Conservation (phyloP, 2,329 filamentous ascomycete genomes). For the Colletotrichum tofieldiae region DNA sequence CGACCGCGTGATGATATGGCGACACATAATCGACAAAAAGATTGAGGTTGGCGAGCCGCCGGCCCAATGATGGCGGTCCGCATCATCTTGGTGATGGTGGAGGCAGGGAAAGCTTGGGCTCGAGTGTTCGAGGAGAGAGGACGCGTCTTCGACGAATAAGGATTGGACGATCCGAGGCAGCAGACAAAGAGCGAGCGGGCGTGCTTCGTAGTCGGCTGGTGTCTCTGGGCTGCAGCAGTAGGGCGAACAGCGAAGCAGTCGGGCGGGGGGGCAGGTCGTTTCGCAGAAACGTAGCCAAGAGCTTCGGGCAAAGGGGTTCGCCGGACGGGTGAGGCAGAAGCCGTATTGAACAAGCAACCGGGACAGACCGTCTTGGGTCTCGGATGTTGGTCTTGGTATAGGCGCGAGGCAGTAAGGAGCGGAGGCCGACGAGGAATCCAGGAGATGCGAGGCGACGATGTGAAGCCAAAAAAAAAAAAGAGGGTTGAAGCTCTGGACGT, state of each 20-base stretch:
- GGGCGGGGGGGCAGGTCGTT: not conserved
- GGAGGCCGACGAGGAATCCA: conserved; percentile 1
- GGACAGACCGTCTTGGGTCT: conserved; percentile 30
- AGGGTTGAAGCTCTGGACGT: conserved; percentile 20
- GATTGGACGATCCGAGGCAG: conserved; percentile 22
- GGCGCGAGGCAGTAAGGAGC: not conserved
- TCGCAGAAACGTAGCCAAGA: conserved; percentile 35
- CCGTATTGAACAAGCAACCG: conserved; percentile 17
- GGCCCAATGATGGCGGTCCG: conserved; percentile 52
- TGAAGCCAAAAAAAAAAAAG: conserved; percentile 15
- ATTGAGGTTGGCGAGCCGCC: conserved; percentile 46
- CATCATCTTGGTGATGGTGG: conserved; percentile 51
- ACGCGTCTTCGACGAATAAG: conserved; percentile 16
- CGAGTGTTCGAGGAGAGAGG: conserved; percentile 5
- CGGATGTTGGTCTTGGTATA: conserved; percentile 9
- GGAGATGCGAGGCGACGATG: conserved; percentile 24
- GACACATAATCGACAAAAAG: conserved; percentile 63
- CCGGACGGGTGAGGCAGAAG: conserved; percentile 24
- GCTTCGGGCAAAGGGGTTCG: conserved; percentile 32
- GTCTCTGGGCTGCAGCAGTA: conserved; percentile 25
- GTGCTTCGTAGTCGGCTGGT: conserved; percentile 14
- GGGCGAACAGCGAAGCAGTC: conserved; percentile 12
- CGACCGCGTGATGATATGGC: conserved; percentile 48
- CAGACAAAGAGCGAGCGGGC: conserved; percentile 14
- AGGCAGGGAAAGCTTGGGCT: conserved; percentile 3